Conservation (phyloP, 2,329 filamentous ascomycete species). For the Sclerotinia borealis region DNA sequence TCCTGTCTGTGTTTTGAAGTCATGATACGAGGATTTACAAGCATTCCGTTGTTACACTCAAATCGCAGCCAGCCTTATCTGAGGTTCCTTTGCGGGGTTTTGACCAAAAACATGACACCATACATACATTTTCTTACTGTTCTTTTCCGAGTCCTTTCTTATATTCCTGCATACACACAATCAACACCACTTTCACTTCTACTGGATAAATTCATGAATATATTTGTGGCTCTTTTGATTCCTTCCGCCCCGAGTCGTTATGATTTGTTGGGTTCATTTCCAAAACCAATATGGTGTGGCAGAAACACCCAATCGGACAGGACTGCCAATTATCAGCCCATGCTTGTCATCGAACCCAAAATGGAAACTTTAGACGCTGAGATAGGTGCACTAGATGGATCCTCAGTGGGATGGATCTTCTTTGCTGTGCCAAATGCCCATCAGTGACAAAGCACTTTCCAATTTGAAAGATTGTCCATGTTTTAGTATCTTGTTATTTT, state of each 20-base stretch:
- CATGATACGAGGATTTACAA: neutral
- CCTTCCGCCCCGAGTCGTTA: neutral
- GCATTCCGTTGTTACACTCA: neutral
- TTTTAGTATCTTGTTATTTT: neutral
- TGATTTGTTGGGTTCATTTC: conserved; percentile 2
- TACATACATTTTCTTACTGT: neutral
- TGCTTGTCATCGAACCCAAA: conserved; percentile 3
- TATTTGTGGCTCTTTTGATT: neutral
- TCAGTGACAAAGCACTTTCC: conserved; percentile 10
- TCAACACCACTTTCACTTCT: neutral
- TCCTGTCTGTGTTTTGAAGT: neutral
- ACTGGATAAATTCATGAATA: neutral
- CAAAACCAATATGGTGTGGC: neutral
- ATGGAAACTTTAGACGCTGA: conserved; percentile 16
- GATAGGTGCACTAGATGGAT: conserved; percentile 7
- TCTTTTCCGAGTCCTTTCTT: neutral
- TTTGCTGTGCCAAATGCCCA: neutral
- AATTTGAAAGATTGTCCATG: neutral
- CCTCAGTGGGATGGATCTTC: neutral
- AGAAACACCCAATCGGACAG: neutral
- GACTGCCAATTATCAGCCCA: neutral
- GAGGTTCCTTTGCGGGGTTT: neutral
- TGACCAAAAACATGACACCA: neutral
- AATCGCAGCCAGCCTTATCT: neutral
- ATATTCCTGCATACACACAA: conserved; percentile 12